Evolutionary conservation across 306 rosid species (phyloP).

Genomic region (Mucuna pruriens): DNA sequence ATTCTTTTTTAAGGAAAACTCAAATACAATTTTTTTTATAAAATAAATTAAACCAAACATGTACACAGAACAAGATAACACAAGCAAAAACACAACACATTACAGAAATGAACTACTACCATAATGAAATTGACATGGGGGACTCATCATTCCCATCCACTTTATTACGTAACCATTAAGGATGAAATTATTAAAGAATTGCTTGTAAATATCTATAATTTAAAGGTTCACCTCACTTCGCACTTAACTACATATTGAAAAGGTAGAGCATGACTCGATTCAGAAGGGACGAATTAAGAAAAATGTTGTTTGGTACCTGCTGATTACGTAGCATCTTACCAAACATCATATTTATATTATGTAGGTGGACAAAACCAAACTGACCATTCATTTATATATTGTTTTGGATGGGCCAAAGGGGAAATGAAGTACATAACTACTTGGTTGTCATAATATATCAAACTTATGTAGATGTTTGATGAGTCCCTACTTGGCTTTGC

Average conservation of each 20-base stretch:
- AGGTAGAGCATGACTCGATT: neutral
- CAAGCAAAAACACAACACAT: too few relatives aligned
- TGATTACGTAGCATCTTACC: neutral
- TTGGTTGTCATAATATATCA: neutral
- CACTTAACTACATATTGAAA: neutral
- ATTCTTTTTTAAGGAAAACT: too few relatives aligned
- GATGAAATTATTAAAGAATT: too few relatives aligned
- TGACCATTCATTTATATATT: neutral
- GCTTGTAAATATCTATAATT: too few relatives aligned
- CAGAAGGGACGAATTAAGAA: neutral
- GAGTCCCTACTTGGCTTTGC: constrained; percentile 66
- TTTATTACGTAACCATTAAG: too few relatives aligned
- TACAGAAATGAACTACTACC: too few relatives aligned
- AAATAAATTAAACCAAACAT: too few relatives aligned
- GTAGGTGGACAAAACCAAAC: neutral
- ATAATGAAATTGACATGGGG: too few relatives aligned
- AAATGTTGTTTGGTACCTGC: neutral
- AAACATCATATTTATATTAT: neutral
- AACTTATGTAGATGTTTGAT: constrained; percentile 8
- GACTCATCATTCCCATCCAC: too few relatives aligned
- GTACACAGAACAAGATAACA: too few relatives aligned
- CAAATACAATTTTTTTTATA: too few relatives aligned
- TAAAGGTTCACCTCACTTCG: neutral
- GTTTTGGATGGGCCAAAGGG: neutral
- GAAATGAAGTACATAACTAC: neutral